These are phyloP conservation scores for Phytophthora sojae DNA, from an alignment of 352 stramenopile genomes.

Conservation along the genomic window DNA sequence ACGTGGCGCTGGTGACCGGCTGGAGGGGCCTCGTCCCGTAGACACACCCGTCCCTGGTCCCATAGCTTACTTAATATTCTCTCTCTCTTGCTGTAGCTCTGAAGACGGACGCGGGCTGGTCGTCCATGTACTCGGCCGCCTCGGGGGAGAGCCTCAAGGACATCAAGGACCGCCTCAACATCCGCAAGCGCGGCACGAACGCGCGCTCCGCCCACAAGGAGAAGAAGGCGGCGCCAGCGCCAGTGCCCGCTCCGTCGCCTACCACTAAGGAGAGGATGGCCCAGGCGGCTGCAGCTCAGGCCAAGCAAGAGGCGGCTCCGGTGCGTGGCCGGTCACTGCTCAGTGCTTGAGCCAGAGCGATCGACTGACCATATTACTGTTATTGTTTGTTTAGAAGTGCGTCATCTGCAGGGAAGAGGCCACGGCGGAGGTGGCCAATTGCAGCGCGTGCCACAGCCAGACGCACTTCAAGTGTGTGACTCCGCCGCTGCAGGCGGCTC, in stretches of 20 bases:
- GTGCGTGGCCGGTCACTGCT: constrained; percentile 25
- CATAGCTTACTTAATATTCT: background rate
- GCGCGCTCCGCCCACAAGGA: constrained; percentile 65
- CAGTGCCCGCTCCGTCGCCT: constrained; percentile 20
- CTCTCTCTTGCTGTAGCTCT: constrained; percentile 38
- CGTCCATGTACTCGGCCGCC: constrained; percentile 75
- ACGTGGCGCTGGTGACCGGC: constrained; percentile 14
- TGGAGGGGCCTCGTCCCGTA: constrained; percentile 10
- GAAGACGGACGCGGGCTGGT: constrained; percentile 84
- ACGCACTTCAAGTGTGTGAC: constrained; percentile 66
- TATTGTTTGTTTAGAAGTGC: constrained; percentile 47
- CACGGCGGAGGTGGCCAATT: constrained; percentile 48
- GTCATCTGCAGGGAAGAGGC: constrained; percentile 57
- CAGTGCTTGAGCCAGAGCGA: background rate
- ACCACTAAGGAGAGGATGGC: constrained; percentile 30
- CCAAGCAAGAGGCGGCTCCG: constrained; percentile 28
- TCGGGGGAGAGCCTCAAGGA: constrained; percentile 81
- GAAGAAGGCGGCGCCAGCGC: constrained; percentile 38
- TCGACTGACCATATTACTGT: constrained; percentile 3
- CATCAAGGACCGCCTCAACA: constrained; percentile 79
- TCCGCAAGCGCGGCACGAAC: constrained; percentile 73
- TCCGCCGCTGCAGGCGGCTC: constrained; percentile 39
- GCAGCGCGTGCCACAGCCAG: constrained; percentile 64
- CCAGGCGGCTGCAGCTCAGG: constrained; percentile 7
- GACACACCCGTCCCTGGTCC: background rate